Conservation (phyloP, 2,329 filamentous ascomycete genomes). For the Neoscytalidium dimidiatum region DNA sequence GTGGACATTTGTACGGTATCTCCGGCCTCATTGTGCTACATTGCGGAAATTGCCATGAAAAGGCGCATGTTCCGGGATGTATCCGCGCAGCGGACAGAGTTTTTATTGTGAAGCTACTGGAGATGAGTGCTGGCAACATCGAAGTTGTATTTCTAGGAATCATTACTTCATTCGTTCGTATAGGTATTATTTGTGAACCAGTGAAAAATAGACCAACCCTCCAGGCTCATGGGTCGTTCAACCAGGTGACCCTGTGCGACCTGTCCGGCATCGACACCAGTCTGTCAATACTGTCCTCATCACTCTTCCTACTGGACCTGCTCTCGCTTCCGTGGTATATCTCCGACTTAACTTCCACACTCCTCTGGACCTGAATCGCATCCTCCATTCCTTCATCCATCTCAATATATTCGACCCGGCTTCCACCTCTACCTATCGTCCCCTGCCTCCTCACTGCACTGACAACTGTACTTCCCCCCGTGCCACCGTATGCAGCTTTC, state of each 20-base stretch:
- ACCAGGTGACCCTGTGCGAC: neutral
- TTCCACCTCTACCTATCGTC: neutral
- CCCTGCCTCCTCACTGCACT: neutral
- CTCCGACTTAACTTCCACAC: conserved; percentile 2
- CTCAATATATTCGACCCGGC: neutral
- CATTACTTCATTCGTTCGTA: neutral
- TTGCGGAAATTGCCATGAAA: neutral
- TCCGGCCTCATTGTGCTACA: neutral
- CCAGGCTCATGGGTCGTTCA: neutral
- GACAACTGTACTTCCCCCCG: neutral
- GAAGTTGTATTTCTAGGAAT: no score
- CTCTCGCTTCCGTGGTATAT: neutral
- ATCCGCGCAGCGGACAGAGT: no score
- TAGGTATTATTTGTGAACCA: neutral
- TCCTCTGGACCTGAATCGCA: neutral
- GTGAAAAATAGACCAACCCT: neutral
- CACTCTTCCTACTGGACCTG: neutral
- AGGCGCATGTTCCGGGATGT: no score
- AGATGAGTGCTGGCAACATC: no score
- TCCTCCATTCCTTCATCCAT: neutral
- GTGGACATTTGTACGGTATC: neutral
- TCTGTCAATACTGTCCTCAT: conserved; percentile 10
- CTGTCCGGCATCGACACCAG: conserved; percentile 1
- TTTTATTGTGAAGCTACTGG: no score
- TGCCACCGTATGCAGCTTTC: neutral